Base-by-base conservation (phyloP, 345 rosid species). In the Populus simonii region DNA sequence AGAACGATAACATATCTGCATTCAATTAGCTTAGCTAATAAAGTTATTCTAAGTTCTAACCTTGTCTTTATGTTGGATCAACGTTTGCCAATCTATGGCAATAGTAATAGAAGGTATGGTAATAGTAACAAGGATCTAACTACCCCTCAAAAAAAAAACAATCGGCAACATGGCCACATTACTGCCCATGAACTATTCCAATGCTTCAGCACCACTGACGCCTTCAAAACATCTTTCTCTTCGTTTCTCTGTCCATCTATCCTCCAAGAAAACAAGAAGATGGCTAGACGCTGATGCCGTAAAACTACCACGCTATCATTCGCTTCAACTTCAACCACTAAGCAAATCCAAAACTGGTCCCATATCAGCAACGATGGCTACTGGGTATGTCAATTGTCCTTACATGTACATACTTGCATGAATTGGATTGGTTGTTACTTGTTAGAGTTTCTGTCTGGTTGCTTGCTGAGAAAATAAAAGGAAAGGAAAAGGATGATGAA, bases 291-390 rank as follows among this genome's bases (percentile, higher is more conserved):
- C 68, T n/a, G 41, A 35, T n/a, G 67, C 17, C 13, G 5, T 35
- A 11, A 65, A 41, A 25, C 49, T 25, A 25, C n/a, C 3, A 36
- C 36, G 20, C 29, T 10, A 53, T n/a, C 51, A 18, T 23, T 57
- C 83, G 11, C 66, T 73, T 81, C 69, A 65, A 41, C 41, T n/a
- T 53, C n/a, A 35, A 0, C 18, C 67, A 3, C 72, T 71, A 31
- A 45, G 63, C n/a, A 70, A 47, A 55, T 15, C 66, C 68, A 69
- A 55, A 72, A 38, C 76, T 63, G 35, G 74, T 27, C 23, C 78
- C 6, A 38, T 76, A 41, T 70, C 77, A 10, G 76, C 80, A 5
- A 65, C 78, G 5, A 83, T 83, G 81, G 75, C 84, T 33, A 9
- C 83, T 29, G 83, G 80, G 88, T 75, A 76, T 22, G 80, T 33